A percentile compares a stretch with the other conserved stretches of the same genome.
Conservation (phyloP, 2,329 filamentous ascomycete genomes). For the Aspergillus intermedius region DNA sequence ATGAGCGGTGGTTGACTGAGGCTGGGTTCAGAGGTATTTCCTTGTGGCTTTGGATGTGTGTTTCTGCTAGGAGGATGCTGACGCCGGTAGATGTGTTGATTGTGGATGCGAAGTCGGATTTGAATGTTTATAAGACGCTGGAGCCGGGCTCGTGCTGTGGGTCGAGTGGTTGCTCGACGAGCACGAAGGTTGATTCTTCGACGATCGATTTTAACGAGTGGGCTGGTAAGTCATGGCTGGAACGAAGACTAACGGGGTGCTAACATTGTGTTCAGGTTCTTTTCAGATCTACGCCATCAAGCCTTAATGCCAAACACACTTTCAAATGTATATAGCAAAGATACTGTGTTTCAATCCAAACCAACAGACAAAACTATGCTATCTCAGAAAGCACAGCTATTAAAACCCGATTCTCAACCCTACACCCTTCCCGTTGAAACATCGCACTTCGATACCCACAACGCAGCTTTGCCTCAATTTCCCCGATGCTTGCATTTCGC, state of each 20-base stretch:
- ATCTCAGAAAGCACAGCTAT: too few relatives aligned
- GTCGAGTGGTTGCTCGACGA: background rate
- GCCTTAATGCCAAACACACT: conserved; percentile 4
- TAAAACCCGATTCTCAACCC: too few relatives aligned
- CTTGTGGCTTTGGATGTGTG: background rate
- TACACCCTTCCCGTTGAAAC: too few relatives aligned
- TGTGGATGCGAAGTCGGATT: conserved; percentile 41
- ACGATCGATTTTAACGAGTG: conserved; percentile 46
- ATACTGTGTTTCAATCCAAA: too few relatives aligned
- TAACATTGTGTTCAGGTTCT: conserved; percentile 29
- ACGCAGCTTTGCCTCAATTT: too few relatives aligned
- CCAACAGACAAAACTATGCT: too few relatives aligned
- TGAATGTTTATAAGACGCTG: conserved; percentile 41
- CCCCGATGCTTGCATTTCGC: too few relatives aligned
- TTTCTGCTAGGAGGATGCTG: background rate
- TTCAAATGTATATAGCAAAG: too few relatives aligned
- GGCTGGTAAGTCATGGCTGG: conserved; percentile 36
- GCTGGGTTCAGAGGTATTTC: conserved; percentile 46
- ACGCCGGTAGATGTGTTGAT: conserved; percentile 36
- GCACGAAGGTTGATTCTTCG: conserved; percentile 10
- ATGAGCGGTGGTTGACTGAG: conserved; percentile 45
- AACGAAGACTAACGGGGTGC: background rate
- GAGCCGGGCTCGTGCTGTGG: conserved; percentile 13
- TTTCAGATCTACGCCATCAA: conserved; percentile 50
- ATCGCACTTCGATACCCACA: too few relatives aligned